Base-by-base conservation (phyloP, 352 stramenopile species). In the Pythium sukuiense region DNA sequence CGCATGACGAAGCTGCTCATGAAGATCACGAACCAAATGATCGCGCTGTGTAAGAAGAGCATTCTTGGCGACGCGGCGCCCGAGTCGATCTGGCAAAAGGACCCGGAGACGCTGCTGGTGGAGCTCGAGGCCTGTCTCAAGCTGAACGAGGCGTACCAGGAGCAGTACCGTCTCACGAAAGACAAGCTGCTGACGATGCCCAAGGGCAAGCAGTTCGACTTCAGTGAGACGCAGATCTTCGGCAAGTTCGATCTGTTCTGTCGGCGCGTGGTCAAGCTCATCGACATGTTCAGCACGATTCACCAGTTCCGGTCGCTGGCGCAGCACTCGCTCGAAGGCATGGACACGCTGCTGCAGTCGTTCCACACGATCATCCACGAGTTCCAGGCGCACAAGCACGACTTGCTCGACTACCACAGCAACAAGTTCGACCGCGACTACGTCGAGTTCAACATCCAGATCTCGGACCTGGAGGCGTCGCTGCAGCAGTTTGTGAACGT, bases 1-100 rank as follows among this genome's bases (percentile, higher is more conserved):
- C 86, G 97, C 32, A 99, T 99, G 89, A 93, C 95, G 0, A 97
- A 93, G 39, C 80, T 99, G 55, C 98, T 99, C 62, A 87, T 87
- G 2, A 99, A 99, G 74, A 99, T 99, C 66, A 99, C 97, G 0
- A 97, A 99, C 73, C 97, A 99, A 74, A 99, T 99, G 96, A 99
- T 99, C 72, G 80, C 88, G 6, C 98, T 97, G 71, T 99, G 97
- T 80, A 99, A 98, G 65, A 83, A 96, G 30, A 98, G 92, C 60
- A 97, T 99, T 49, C 95, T 85, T 3, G 79, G 78, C 13, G 87
- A 84, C 4, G 88, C 95, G 35, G 81, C 72, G n/a, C 93, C 91
- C 48, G 88, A 97, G 53, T 81, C 95, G 55, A 93, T 98, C 76
- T 99, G 95, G 95, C 84, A 96, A 62, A 95, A 97, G 79, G 92